Evolutionary conservation across 2,329 filamentous ascomycete species (phyloP).

Genomic region (Teratosphaeria nubilosa): DNA sequence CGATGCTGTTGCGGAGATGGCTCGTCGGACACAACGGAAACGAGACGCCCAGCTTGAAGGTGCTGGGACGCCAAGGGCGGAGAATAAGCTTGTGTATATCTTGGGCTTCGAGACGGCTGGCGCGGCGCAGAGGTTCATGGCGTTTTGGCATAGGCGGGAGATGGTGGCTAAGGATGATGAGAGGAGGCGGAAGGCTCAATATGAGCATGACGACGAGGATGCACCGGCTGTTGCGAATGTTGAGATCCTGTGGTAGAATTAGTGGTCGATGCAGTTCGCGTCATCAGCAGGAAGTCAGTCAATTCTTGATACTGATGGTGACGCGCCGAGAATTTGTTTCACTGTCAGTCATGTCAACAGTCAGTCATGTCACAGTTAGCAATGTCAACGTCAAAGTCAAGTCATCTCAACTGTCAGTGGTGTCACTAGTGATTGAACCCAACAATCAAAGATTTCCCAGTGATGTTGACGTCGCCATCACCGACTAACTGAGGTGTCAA

Average conservation of each 20-base stretch:
- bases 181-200: background rate
- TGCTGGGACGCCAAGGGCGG: slow-evolving; percentile 28
- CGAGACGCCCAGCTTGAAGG: background rate
- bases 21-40: slow-evolving; percentile 1
- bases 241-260: slow-evolving; percentile 8
- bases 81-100: slow-evolving; percentile 26
- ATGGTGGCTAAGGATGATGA: slow-evolving; percentile 21
- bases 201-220: slow-evolving; percentile 3
- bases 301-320: too few relatives aligned
- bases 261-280: too few relatives aligned
- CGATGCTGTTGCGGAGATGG: slow-evolving; percentile 2
- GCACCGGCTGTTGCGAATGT: slow-evolving; percentile 7
- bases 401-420: too few relatives aligned
- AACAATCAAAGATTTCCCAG: too few relatives aligned
- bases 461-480: too few relatives aligned
- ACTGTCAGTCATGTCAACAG: too few relatives aligned
- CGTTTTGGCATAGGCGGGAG: slow-evolving; percentile 42
- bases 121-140: slow-evolving; percentile 44
- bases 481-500: too few relatives aligned
- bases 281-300: too few relatives aligned
- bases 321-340: too few relatives aligned
- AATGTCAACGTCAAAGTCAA: too few relatives aligned
- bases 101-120: slow-evolving; percentile 46
- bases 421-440: too few relatives aligned
- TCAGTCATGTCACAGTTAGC: too few relatives aligned